phyloP scores from a whole-genome alignment of 2,329 filamentous ascomycete species.

The Magnaporthiopsis poae region DNA sequence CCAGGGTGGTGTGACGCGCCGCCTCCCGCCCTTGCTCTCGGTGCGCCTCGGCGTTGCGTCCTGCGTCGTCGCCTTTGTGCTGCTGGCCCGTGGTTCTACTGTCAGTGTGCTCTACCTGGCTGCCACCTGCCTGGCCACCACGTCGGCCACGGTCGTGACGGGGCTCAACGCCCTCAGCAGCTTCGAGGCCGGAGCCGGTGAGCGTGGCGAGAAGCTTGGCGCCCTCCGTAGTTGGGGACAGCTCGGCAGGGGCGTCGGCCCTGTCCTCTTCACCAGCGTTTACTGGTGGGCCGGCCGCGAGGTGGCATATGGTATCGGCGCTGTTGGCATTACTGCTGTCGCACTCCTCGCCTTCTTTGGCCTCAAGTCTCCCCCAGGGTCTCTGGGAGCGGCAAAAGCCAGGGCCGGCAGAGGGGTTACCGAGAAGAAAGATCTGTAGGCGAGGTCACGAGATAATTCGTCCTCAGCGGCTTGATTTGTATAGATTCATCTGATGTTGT shows the following conservation, averaged over 20 bases:
- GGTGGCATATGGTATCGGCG: slow-evolving; percentile 72
- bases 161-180: slow-evolving; percentile 85
- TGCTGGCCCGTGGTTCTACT: slow-evolving; percentile 61
- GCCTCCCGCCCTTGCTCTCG: slow-evolving; percentile 68
- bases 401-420: background rate
- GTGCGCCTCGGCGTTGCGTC: slow-evolving; percentile 70
- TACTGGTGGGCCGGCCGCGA: slow-evolving; percentile 98
- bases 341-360: slow-evolving; percentile 59
- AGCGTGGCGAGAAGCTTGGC: slow-evolving; percentile 79
- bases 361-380: slow-evolving; percentile 53
- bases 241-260: slow-evolving; percentile 75
- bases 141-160: slow-evolving; percentile 88
- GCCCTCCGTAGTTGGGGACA: slow-evolving; percentile 75
- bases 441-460: background rate
- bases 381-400: slow-evolving; percentile 14
- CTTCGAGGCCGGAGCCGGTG: slow-evolving; percentile 70
- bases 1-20: slow-evolving; percentile 82
- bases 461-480: background rate
- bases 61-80: slow-evolving; percentile 69
- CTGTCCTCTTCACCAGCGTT: slow-evolving; percentile 80
- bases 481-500: background rate
- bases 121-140: slow-evolving; percentile 75
- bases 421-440: slow-evolving; percentile 12
- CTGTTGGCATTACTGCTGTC: slow-evolving; percentile 69
- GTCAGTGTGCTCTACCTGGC: slow-evolving; percentile 67